phyloP scores from a whole-genome alignment of 139 green algal species.

The Coelastrella sp. region DNA sequence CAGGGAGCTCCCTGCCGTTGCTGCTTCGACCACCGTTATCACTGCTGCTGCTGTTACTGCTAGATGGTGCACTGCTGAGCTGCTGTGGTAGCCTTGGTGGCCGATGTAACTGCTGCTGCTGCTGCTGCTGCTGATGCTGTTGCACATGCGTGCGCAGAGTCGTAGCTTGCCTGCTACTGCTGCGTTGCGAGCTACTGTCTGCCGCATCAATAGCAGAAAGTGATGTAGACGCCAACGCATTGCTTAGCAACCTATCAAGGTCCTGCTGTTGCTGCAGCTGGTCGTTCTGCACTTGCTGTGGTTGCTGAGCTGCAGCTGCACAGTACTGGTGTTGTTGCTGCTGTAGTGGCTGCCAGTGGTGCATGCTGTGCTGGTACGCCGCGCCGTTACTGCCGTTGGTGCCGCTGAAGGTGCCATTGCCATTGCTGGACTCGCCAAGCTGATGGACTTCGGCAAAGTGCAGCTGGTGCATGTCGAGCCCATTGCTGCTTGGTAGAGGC shows the following conservation, averaged over 20 bases:
- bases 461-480: neutral
- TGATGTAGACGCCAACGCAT: conserved; percentile 11
- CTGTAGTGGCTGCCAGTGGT: neutral
- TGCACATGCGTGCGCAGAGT: neutral
- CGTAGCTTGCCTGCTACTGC: neutral
- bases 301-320: conserved; percentile 11
- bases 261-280: conserved; percentile 22
- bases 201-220: neutral
- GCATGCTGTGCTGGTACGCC: too few species aligned
- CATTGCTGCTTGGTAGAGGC: too few species aligned
- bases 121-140: conserved; percentile 22
- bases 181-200: neutral
- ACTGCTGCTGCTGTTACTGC: conserved; percentile 18
- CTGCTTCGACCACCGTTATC: neutral
- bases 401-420: neutral
- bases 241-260: conserved; percentile 26
- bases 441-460: neutral
- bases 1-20: conserved; percentile 3
- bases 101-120: neutral
- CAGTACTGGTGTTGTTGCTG: neutral
- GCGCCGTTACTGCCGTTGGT: too few species aligned
- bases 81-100: neutral
- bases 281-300: neutral
- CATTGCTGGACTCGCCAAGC: neutral
- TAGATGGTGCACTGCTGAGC: neutral